These are phyloP conservation scores for Penicillium sp. DNA, from an alignment of 2,329 filamentous ascomycete genomes.

Conservation along the genomic window DNA sequence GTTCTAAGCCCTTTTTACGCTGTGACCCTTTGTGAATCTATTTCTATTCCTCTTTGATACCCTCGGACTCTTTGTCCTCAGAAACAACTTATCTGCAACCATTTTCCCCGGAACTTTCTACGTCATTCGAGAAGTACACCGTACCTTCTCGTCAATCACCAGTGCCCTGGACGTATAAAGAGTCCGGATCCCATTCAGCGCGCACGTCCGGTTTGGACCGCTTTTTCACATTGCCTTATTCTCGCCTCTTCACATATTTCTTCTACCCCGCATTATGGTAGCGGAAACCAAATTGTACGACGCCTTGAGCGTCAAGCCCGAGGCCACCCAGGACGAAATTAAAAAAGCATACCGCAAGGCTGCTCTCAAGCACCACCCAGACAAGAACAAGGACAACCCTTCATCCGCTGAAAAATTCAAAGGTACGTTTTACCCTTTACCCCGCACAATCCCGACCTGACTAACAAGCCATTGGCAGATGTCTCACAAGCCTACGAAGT, in stretches of 20 bases:
- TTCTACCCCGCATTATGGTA: constrained; percentile 63
- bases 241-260: constrained; percentile 2
- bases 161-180: constrained; percentile 1
- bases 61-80: not conserved
- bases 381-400: constrained; percentile 95
- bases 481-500: constrained; percentile 98
- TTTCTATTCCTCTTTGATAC: constrained; percentile 5
- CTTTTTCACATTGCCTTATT: not conserved
- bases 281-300: constrained; percentile 97
- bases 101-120: constrained; percentile 34
- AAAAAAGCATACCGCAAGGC: constrained; percentile 87
- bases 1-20: not conserved
- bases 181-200: not conserved
- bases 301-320: constrained; percentile 73
- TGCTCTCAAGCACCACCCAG: constrained; percentile 89
- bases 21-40: not conserved
- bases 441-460: not conserved
- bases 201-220: not conserved
- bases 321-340: constrained; percentile 87
- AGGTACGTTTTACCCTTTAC: constrained; percentile 43
- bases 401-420: constrained; percentile 92
- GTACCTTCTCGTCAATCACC: not conserved
- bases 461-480: constrained; percentile 53
- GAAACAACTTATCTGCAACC: not conserved
- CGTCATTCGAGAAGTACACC: constrained; percentile 33